These are phyloP conservation scores for Starmerella bombicola DNA, from an alignment of 805 yeast species.

Conservation along the genomic window DNA sequence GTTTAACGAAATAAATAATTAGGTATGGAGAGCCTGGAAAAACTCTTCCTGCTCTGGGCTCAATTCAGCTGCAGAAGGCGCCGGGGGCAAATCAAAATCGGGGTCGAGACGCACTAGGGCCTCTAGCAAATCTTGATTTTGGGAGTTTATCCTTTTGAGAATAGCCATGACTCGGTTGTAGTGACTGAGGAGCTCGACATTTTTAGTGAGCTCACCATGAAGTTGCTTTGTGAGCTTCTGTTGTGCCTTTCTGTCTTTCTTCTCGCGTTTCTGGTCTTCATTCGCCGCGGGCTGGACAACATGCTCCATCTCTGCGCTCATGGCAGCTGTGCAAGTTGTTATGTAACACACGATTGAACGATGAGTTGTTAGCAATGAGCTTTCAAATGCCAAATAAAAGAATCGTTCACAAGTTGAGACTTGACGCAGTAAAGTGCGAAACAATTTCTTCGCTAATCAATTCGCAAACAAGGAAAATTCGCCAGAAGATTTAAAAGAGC, in stretches of 20 bases:
- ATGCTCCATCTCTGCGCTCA: no score
- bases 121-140: constrained; percentile 15
- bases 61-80: neutral
- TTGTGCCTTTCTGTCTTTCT: constrained; percentile 2
- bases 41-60: constrained; percentile 7
- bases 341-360: no score
- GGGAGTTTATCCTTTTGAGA: constrained; percentile 5
- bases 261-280: neutral
- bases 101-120: neutral
- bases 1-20: no score
- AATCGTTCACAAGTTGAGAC: no score
- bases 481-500: no score
- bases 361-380: no score
- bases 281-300: no score
- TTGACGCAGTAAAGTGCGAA: no score
- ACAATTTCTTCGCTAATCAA: no score
- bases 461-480: no score
- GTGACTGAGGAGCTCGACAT: constrained; percentile 13
- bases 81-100: neutral
- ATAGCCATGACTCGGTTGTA: constrained; percentile 6
- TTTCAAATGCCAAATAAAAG: no score
- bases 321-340: no score
- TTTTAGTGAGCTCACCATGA: constrained; percentile 11
- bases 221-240: constrained; percentile 8
- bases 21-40: neutral